Percentiles rank a stretch among this genome's conserved stretches.
phyloP scores from a whole-genome alignment of 2,329 filamentous ascomycete species.

The Cercospora brassicicola region DNA sequence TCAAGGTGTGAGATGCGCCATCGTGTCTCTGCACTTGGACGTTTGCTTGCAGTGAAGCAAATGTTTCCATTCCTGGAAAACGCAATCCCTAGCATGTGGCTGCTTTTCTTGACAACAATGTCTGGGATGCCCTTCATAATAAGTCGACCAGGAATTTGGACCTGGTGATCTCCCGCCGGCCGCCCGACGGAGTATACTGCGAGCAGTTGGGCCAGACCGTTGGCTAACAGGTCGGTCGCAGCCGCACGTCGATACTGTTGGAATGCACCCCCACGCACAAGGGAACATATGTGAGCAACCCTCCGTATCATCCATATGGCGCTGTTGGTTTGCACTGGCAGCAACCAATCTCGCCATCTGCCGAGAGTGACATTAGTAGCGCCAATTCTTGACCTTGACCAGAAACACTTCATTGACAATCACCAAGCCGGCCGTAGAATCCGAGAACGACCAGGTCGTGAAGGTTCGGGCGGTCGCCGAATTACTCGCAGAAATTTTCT shows the following conservation, averaged over 20 bases:
- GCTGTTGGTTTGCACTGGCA: neutral
- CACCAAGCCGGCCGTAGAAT: neutral
- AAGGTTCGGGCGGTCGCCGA: neutral
- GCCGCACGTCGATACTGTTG: neutral
- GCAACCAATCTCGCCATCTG: neutral
- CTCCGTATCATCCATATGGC: neutral
- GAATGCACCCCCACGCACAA: neutral
- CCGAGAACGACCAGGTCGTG: neutral
- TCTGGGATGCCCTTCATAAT: neutral
- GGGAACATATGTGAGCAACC: neutral
- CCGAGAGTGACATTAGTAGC: neutral
- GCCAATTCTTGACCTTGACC: neutral
- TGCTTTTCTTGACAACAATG: neutral
- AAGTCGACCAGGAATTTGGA: neutral
- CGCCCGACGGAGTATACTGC: neutral
- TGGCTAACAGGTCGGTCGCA: neutral
- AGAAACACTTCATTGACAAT: neutral
- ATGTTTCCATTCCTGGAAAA: neutral
- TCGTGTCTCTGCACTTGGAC: neutral
- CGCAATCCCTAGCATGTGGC: neutral
- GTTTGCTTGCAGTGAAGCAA: neutral
- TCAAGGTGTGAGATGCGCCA: neutral
- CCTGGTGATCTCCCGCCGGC: neutral
- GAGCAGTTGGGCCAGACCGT: neutral
- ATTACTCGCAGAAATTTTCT: neutral